Conservation (phyloP, 768 basidiomycete genomes). For the Amanita phalloides region DNA sequence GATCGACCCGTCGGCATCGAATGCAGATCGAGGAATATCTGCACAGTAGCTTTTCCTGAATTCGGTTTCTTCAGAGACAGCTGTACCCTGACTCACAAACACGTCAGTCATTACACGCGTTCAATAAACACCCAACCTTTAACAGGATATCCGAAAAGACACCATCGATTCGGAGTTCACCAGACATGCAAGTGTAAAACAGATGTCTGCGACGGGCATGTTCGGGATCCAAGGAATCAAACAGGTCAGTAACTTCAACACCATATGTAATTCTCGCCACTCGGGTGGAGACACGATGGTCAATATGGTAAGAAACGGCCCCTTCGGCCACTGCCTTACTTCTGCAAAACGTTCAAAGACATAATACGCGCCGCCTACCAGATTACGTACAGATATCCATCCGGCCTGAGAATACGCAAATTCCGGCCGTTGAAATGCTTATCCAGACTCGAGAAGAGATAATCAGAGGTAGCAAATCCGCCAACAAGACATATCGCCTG, state of each 20-base stretch:
- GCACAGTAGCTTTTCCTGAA: constrained; percentile 8
- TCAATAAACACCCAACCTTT: not conserved
- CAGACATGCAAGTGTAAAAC: not conserved
- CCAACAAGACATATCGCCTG: constrained; percentile 39
- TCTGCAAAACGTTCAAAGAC: constrained; percentile 1
- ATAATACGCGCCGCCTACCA: not conserved
- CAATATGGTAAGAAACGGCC: constrained; percentile 14
- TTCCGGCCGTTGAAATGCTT: constrained; percentile 20
- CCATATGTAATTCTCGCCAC: constrained; percentile 14
- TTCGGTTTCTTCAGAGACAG: constrained; percentile 15
- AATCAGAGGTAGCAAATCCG: constrained; percentile 41
- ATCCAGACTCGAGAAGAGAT: constrained; percentile 32
- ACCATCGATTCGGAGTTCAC: not conserved
- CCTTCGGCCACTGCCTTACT: constrained; percentile 18
- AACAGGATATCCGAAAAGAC: constrained; percentile 8
- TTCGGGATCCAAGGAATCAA: not conserved
- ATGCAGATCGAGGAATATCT: not conserved
- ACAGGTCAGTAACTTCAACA: not conserved
- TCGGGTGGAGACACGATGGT: constrained; percentile 12
- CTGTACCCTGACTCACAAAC: constrained; percentile 10
- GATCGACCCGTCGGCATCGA: not conserved
- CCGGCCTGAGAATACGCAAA: constrained; percentile 29
- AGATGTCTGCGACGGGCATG: not conserved
- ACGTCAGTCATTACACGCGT: not conserved
- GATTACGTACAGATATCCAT: constrained; percentile 32